Conservation (phyloP, 257 asterid genomes). For the Jaltomata sinuosa region DNA sequence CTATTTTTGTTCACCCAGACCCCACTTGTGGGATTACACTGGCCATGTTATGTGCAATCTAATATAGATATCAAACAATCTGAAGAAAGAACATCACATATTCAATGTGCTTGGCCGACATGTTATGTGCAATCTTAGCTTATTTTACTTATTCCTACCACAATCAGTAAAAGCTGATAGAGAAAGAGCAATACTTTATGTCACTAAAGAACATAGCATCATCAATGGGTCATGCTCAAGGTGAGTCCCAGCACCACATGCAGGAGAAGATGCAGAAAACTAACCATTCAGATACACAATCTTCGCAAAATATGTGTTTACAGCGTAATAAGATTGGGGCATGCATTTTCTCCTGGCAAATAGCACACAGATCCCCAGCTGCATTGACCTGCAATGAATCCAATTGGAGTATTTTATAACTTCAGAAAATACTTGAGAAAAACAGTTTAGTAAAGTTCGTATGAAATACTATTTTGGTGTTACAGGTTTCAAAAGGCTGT, state of each 20-base stretch:
- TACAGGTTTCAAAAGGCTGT: no score
- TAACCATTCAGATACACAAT: conserved; percentile 75
- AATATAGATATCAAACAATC: background rate
- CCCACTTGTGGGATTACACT: no score
- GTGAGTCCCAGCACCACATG: background rate
- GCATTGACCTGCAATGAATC: conserved; percentile 47
- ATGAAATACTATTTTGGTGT: no score
- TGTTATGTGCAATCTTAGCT: background rate
- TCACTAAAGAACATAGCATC: background rate
- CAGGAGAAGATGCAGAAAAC: conserved; percentile 13
- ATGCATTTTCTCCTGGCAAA: conserved; percentile 86
- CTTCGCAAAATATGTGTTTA: conserved; percentile 81
- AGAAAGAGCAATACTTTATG: no score
- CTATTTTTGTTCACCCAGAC: no score
- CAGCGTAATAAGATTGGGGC: conserved; percentile 63
- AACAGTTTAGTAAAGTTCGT: background rate
- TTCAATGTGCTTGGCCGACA: background rate
- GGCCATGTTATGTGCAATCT: no score
- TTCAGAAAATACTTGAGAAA: background rate
- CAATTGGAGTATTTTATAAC: background rate
- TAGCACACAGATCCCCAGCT: conserved; percentile 74
- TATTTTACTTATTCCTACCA: background rate
- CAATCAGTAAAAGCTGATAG: background rate
- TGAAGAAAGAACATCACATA: background rate
- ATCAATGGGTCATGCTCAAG: no score